Evolutionary conservation across 1,284 basidiomycete species (phyloP).

Genomic region (Earliella scabrosa): DNA sequence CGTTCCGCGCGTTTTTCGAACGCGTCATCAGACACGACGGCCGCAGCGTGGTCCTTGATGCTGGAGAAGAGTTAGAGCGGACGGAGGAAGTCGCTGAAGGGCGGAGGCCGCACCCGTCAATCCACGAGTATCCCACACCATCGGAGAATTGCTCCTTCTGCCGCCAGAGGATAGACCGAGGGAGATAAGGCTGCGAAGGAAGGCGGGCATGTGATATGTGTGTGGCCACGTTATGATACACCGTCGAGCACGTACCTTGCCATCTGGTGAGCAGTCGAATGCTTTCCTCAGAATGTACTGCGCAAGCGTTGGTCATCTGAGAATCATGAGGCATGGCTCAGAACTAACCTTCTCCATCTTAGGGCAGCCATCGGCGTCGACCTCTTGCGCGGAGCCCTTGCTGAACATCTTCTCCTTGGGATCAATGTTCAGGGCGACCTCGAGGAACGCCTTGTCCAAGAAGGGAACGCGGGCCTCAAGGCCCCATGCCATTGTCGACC

Average conservation of each 20-base stretch:
- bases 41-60: constrained; percentile 89
- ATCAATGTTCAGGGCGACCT: constrained; percentile 92
- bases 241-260: constrained; percentile 80
- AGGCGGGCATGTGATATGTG: no score
- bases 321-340: background rate
- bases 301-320: background rate
- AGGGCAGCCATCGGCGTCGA: constrained; percentile 86
- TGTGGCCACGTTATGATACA: no score
- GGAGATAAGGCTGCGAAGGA: constrained; percentile 81
- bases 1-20: constrained; percentile 79
- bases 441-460: constrained; percentile 96
- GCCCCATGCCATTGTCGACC: constrained; percentile 99
- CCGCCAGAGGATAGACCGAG: constrained; percentile 94
- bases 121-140: constrained; percentile 99
- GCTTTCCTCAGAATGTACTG: constrained; percentile 98
- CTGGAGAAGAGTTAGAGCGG: constrained; percentile 40
- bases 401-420: constrained; percentile 90
- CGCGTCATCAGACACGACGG: constrained; percentile 80
- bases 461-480: constrained; percentile 99
- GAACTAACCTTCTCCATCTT: constrained; percentile 88
- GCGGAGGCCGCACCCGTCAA: constrained; percentile 78
- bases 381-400: constrained; percentile 78
- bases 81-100: background rate
- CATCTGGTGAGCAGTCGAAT: constrained; percentile 88
- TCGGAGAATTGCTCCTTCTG: constrained; percentile 99